Base-by-base conservation (phyloP, 805 yeast genomes). In the Kazachstania taianensis region DNA sequence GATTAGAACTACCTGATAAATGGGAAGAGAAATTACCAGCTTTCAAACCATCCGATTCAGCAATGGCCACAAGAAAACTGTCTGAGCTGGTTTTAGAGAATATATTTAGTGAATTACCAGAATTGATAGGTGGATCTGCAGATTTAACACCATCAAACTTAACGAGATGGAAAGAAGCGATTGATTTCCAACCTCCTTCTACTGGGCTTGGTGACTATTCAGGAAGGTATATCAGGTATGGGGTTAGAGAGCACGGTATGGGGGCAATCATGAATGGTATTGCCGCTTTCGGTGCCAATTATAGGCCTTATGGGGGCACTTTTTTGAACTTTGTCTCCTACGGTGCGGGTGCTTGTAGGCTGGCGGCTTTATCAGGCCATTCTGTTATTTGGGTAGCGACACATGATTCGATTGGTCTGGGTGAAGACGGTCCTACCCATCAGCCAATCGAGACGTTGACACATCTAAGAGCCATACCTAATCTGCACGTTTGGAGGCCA, bases 221-320 rank as follows among this genome's bases (percentile, higher is more conserved):
- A 40, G 98, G 98, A 61, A 80, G 95, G 62, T 89, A 89, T 71
- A 72, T 89, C 65, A 81, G 96, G 70, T 89, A 80, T 63, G 98
- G 98, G 78, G 95, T 89, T 48, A 81, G 98, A 69, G 98, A 89
- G 73, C 97, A 92, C 67, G 96, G 84, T 64, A 86, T 89, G 96
- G 96, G 95, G 69, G 96, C 96, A 47, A 81, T 87, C 63, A 73
- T 87, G 77, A 89, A 92, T 68, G 98, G 98, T 80, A 81, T 89
- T 52, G 72, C 92, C 41, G 96, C 96, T 38, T 89, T 67, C 57
- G 78, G 78, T 46, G 82, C 81, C 45, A 84, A 83, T 69, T 76
- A 70, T 73, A 81, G 78, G 65, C 79, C 86, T 52, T 87, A 78
- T 69, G 96, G 96, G 63, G 97, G 95, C 67, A 89, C 98, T 57